Evolutionary conservation across 306 rosid genomes (phyloP).

Genomic region (Prunus padus): DNA sequence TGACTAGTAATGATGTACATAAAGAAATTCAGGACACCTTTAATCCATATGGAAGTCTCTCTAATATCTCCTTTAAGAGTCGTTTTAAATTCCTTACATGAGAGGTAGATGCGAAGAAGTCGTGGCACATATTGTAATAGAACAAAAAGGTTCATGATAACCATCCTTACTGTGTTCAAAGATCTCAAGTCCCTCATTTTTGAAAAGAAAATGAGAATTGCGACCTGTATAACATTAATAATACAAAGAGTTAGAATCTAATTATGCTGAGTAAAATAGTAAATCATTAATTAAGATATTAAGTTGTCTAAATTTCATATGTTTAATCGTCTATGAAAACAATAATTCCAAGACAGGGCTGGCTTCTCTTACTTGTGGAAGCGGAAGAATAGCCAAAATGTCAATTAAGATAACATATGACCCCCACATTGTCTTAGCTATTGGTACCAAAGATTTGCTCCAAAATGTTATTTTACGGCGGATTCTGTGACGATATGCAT

Average conservation of each 20-base stretch:
- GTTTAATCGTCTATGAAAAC: too few species aligned
- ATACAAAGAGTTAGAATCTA: background rate
- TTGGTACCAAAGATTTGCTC: background rate
- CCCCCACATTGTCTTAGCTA: background rate
- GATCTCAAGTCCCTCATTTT: conserved; percentile 7
- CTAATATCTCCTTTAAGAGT: accelerated
- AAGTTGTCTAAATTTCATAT: too few species aligned
- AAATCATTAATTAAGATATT: too few species aligned
- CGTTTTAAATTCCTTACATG: background rate
- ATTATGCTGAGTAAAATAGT: background rate
- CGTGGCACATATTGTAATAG: conserved; percentile 24
- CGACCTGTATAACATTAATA: background rate
- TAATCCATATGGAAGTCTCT: background rate
- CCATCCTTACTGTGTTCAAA: too few species aligned
- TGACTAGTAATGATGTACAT: conserved; percentile 1
- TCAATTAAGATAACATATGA: conserved; percentile 19
- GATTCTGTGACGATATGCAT: too few species aligned
- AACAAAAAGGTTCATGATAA: conserved; percentile 14
- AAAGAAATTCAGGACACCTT: conserved; percentile 12
- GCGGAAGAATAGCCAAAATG: conserved; percentile 33
- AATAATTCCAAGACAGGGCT: background rate
- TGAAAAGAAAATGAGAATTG: conserved; percentile 17
- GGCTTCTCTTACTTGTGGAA: conserved; percentile 18
- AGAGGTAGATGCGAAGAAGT: conserved; percentile 9
- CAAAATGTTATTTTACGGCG: background rate